Conservation (phyloP, 176 grass and related monocot genomes). For the Aegilops longissima region DNA sequence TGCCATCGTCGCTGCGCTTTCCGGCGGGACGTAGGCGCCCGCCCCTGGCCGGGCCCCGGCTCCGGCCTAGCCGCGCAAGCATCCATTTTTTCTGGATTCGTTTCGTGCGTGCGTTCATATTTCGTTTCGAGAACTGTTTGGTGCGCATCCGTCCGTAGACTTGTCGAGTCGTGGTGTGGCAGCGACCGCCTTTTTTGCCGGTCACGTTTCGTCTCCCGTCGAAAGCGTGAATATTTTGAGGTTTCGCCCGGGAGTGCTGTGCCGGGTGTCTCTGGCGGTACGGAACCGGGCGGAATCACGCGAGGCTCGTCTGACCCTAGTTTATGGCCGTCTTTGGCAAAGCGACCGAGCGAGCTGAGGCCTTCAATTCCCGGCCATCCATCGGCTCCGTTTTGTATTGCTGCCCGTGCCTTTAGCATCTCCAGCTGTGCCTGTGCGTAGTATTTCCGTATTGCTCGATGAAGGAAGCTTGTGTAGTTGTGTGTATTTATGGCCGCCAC, state of each 20-base stretch:
- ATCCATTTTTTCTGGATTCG: background rate
- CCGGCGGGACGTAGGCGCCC: too few relatives aligned
- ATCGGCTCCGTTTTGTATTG: slow-evolving; percentile 4
- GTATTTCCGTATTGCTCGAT: background rate
- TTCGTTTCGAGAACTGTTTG: background rate
- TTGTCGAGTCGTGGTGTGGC: background rate
- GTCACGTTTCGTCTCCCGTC: background rate
- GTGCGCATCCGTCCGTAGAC: background rate
- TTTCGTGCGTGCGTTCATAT: background rate
- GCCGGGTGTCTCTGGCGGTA: background rate
- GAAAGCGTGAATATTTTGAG: background rate
- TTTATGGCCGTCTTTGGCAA: background rate
- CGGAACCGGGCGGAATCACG: background rate
- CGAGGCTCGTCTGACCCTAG: background rate
- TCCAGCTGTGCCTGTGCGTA: slow-evolving; percentile 27
- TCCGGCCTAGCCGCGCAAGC: background rate
- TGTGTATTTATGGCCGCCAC: background rate
- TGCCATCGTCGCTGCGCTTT: background rate
- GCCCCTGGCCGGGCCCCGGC: too few relatives aligned
- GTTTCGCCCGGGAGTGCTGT: background rate
- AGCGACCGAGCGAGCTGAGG: background rate
- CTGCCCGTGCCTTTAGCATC: background rate
- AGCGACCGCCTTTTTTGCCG: background rate
- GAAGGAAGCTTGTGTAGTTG: background rate
- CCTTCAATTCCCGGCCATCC: background rate